Conservation (phyloP, 306 rosid genomes). For the Pachyrhizus erosus region DNA sequence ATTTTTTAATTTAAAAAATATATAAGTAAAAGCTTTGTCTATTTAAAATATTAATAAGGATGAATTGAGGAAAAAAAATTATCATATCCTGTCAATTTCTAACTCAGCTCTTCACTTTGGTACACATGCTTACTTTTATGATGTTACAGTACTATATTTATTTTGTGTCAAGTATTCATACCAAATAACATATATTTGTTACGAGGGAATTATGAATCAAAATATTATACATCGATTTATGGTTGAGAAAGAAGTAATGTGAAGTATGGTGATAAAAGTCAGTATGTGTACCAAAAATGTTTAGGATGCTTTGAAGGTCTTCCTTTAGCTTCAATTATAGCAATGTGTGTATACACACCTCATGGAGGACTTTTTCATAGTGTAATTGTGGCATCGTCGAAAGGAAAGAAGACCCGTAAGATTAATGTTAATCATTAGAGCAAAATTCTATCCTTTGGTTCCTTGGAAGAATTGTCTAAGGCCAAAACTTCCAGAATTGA, state of each 20-base stretch:
- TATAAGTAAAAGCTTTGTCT: no score
- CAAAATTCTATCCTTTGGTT: conserved; percentile 62
- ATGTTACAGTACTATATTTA: conserved; percentile 19
- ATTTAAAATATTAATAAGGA: no score
- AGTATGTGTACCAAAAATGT: conserved; percentile 87
- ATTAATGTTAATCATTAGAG: conserved; percentile 55
- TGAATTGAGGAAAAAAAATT: no score
- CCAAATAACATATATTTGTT: conserved; percentile 68
- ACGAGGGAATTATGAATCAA: conserved; percentile 93
- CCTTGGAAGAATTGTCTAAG: conserved; percentile 74
- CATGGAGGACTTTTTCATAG: conserved; percentile 93
- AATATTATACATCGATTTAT: conserved; percentile 90
- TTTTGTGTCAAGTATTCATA: conserved; percentile 60
- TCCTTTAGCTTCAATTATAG: conserved; percentile 82
- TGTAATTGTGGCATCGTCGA: conserved; percentile 54
- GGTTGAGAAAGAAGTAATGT: conserved; percentile 84
- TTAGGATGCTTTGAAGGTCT: conserved; percentile 93
- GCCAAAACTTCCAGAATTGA: conserved; percentile 94
- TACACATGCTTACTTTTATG: conserved; percentile 1
- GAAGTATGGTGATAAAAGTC: conserved; percentile 77
- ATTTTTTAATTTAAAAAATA: no score
- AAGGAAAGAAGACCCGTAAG: conserved; percentile 81
- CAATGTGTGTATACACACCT: conserved; percentile 81
- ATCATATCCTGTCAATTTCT: no score
- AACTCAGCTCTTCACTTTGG: no score